Base-by-base conservation (phyloP, 2,329 filamentous ascomycete genomes). In the Penicillium glabrum region DNA sequence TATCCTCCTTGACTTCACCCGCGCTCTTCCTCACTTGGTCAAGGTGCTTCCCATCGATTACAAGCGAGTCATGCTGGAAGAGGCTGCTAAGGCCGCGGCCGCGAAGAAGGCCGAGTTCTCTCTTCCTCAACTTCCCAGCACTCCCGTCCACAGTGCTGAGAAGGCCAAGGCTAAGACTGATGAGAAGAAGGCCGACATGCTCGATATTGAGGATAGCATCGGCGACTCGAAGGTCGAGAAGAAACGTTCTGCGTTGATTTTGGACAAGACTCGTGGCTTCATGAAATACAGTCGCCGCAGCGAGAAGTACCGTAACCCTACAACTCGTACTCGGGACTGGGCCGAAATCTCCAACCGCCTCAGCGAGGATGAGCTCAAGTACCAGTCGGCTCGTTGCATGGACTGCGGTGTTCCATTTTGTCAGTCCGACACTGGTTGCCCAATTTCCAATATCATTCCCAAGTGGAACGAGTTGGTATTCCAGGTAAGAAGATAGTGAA, bases 361-460 rank as follows among this genome's bases (percentile, higher is more conserved):
- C 48, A 91, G 90, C 63, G 92, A 96, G 76, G 93, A 97, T 66
- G 92, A 96, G 79, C 86, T 97, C 63, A 97, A 97, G 80, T 97
- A 96, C 72, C 93, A 98, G 77, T 89, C 92, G 46, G 93, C 93
- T 59, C 90, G 93, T 63, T 98, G 93, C 82, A 98, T 98, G 93
- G 93, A 98, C 79, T 98, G 93, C 60, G 93, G 93, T 85, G 93
- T 98, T 59, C 93, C 93, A 1, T 98, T 98, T 84, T 98, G 93
- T 69, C 93, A 98, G 76, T 96, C 92, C 21, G 93, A 98, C 67
- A 92, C 90, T 62, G 93, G 93, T 48, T 98, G 93, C 73, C 93
- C 93, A 1, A 97, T 97, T 75, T 92, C 88, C 66, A 98, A 98
- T 79, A 96, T 98, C 71, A 98, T 98, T 68, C 93, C 93, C 56